These are phyloP conservation scores for Aspergillus pseudoglaucus DNA, from an alignment of 2,329 filamentous ascomycete species.

Conservation along the genomic window DNA sequence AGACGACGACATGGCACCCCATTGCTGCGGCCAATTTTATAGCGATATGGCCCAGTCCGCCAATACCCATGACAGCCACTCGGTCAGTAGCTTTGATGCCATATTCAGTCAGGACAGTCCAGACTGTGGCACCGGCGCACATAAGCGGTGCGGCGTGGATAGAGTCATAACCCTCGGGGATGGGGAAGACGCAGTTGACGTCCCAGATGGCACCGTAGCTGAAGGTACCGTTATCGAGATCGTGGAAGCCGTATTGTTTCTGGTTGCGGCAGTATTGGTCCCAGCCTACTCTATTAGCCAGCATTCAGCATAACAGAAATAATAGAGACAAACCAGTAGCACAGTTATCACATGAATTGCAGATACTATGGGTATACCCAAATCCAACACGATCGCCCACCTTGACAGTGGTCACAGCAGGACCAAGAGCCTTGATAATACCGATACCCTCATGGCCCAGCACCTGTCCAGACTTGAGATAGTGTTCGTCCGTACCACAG, in stretches of 20 bases:
- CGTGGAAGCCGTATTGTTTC: constrained; percentile 24
- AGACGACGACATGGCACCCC: constrained; percentile 50
- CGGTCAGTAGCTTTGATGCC: constrained; percentile 58
- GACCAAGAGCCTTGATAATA: constrained; percentile 44
- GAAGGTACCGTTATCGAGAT: constrained; percentile 29
- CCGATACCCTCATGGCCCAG: constrained; percentile 53
- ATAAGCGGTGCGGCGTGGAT: constrained; percentile 28
- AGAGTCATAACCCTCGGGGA: constrained; percentile 26
- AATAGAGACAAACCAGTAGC: constrained; percentile 8
- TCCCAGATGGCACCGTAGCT: constrained; percentile 27
- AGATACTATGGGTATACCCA: constrained; percentile 28
- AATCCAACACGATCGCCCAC: constrained; percentile 35
- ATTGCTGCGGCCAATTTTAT: constrained; percentile 63
- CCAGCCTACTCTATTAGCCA: constrained; percentile 9
- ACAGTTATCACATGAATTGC: constrained; percentile 31
- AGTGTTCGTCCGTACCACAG: constrained; percentile 22
- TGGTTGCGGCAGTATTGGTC: constrained; percentile 28
- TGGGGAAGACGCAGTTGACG: constrained; percentile 31
- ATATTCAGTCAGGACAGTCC: constrained; percentile 55
- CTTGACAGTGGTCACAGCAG: constrained; percentile 41
- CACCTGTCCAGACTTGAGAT: constrained; percentile 11
- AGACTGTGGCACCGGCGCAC: constrained; percentile 36
- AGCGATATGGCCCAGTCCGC: constrained; percentile 66
- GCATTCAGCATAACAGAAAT: too few relatives aligned
- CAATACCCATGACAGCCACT: constrained; percentile 64